Evolutionary conservation across 495 filamentous ascomycete species (phyloP).

Genomic region (Alectoria sarmentosa): DNA sequence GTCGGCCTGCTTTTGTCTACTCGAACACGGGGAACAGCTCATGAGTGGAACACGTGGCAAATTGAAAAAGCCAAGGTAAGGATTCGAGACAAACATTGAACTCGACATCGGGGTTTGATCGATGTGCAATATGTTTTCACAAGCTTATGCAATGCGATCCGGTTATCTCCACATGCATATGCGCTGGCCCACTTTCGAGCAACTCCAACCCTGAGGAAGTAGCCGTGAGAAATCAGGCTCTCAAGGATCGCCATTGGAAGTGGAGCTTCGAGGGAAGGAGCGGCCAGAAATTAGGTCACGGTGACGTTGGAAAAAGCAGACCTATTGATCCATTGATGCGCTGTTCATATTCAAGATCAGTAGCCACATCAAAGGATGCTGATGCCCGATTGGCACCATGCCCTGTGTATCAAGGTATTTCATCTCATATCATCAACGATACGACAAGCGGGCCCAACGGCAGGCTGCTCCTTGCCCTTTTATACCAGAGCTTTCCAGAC

Average conservation of each 20-base stretch:
- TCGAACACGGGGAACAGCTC: not conserved
- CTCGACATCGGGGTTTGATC: not conserved
- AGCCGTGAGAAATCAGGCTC: not conserved
- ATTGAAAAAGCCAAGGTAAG: not conserved
- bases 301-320: not conserved
- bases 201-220: not conserved
- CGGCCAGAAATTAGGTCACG: not conserved
- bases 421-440: not conserved
- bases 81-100: conserved; percentile 1
- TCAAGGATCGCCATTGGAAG: not conserved
- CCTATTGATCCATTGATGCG: not conserved
- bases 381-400: not conserved
- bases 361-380: not conserved
- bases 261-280: not conserved
- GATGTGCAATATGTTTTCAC: not conserved
- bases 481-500: not conserved
- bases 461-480: not conserved
- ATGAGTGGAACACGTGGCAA: not conserved
- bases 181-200: not conserved
- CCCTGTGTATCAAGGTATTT: not conserved
- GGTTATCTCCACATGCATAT: not conserved
- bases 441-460: not conserved
- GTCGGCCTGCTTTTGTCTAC: not conserved
- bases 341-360: not conserved
- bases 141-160: not conserved